A percentile compares a stretch with the other conserved stretches of the same genome.
Evolutionary conservation across 2,329 filamentous ascomycete genomes (phyloP).

Genomic region (Colletotrichum sp.): DNA sequence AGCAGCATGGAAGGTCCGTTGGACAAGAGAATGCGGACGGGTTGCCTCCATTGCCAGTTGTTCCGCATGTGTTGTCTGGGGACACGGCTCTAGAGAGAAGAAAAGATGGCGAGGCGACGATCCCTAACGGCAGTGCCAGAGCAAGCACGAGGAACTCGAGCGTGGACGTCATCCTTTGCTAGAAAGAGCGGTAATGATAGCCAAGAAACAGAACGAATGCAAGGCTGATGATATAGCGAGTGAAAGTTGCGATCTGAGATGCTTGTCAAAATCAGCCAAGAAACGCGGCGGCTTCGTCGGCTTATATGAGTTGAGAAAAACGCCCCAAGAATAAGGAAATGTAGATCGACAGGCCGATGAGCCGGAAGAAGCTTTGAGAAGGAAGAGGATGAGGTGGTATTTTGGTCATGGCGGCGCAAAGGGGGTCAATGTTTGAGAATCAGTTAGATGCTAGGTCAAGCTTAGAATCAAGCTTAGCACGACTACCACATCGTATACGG

Average conservation of each 20-base stretch:
- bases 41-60: slow-evolving; percentile 7
- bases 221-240: neutral
- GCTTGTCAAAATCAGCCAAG: neutral
- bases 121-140: neutral
- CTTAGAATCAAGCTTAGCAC: neutral
- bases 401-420: neutral
- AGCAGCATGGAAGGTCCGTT: slow-evolving; percentile 28
- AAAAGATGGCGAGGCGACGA: neutral
- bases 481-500: neutral
- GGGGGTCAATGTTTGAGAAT: neutral
- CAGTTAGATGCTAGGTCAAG: neutral
- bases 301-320: neutral
- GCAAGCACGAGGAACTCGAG: neutral
- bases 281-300: neutral
- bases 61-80: slow-evolving; percentile 16
- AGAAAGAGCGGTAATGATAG: neutral
- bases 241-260: neutral
- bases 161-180: neutral
- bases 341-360: slow-evolving; percentile 1
- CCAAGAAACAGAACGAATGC: neutral
- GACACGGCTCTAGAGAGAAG: neutral
- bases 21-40: slow-evolving; percentile 1
- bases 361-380: neutral
- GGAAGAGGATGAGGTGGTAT: neutral
- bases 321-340: neutral